These are phyloP conservation scores for Takashimella tepidaria DNA, from an alignment of 1,284 basidiomycete genomes.

Conservation along the genomic window DNA sequence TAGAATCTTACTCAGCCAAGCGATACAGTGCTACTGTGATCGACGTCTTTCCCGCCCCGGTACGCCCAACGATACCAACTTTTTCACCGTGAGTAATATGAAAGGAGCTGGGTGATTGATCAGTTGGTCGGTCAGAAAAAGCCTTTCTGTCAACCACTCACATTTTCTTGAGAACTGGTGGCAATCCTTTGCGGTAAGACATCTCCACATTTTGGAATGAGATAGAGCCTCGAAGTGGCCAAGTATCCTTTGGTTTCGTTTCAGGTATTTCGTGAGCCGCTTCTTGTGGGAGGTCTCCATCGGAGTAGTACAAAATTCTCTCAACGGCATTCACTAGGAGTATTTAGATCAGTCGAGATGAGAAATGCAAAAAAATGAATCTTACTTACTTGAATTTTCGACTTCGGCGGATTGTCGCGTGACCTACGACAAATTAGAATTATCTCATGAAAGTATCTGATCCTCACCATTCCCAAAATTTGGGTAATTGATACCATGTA, in stretches of 20 bases:
- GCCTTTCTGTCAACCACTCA: conserved; percentile 25
- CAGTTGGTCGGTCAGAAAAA: no score
- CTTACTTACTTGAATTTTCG: conserved; percentile 50
- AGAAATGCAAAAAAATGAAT: not conserved
- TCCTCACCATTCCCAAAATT: conserved; percentile 52
- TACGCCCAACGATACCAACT: conserved; percentile 50
- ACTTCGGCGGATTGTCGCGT: conserved; percentile 59
- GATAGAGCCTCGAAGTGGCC: conserved; percentile 39
- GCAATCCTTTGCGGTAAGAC: conserved; percentile 51
- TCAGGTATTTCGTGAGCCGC: conserved; percentile 57
- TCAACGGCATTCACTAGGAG: conserved; percentile 62
- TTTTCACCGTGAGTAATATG: conserved; percentile 49
- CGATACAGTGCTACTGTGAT: conserved; percentile 52
- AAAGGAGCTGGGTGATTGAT: conserved; percentile 25
- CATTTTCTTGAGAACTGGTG: conserved; percentile 51
- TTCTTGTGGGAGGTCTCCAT: conserved; percentile 58
- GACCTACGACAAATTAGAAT: conserved; percentile 41
- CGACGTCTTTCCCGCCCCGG: conserved; percentile 43
- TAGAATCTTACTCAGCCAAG: conserved; percentile 36
- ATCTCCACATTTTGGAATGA: conserved; percentile 41
- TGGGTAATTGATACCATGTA: conserved; percentile 54
- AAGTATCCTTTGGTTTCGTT: conserved; percentile 52
- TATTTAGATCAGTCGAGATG: not conserved
- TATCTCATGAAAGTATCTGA: not conserved
- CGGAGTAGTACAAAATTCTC: conserved; percentile 60